Base-by-base conservation (phyloP, 2,329 filamentous ascomycete genomes). In the Harringtonia lauricola region DNA sequence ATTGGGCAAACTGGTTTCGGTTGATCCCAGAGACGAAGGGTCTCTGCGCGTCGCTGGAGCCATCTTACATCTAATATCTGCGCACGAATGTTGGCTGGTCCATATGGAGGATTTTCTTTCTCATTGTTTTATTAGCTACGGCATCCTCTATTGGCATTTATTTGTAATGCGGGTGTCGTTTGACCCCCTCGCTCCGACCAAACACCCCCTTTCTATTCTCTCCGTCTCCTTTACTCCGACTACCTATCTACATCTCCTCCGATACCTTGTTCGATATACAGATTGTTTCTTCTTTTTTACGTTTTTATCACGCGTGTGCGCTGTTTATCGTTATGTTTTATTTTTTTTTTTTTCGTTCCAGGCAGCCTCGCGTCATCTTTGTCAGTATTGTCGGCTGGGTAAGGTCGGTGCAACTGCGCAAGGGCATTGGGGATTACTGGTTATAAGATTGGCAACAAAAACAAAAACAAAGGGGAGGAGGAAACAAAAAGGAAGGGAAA, bases 61-160 rank as follows among this genome's bases (percentile, higher is more conserved):
- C 28, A 31, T 30, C 30, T 39, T 18, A 59, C 61, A 61, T 43
- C 63, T 66, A 64, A 66, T 67, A 63, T 62, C 64, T 67, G 64
- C 63, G 56, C 55, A 49, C 53, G 56, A 55, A 57, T 58, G 61
- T 67, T 71, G 69, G 70, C 69, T 71, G 70, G 70, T 65, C 68
- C 68, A 72, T 65, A 64, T 55, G 63, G 57, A 56, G 55, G 57
- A 51, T 54, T 52, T 47, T 40, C 39, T 40, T 33, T 13, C 13
- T 33, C 21, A 33, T 35, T 68, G 63, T 69, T 60, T 61, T 63
- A 61, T 62, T 67, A 66, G 64, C 64, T 67, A 64, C 61, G 62
- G 64, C 63, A 59, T 56, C 59, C 55, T 64, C 63, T 49, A 54
- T 36, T 31, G 36, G 36, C 42, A 6, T 26, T 26, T 49, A 54